Conservation (phyloP, 208 protist genomes). For the Strigomonas galati region DNA sequence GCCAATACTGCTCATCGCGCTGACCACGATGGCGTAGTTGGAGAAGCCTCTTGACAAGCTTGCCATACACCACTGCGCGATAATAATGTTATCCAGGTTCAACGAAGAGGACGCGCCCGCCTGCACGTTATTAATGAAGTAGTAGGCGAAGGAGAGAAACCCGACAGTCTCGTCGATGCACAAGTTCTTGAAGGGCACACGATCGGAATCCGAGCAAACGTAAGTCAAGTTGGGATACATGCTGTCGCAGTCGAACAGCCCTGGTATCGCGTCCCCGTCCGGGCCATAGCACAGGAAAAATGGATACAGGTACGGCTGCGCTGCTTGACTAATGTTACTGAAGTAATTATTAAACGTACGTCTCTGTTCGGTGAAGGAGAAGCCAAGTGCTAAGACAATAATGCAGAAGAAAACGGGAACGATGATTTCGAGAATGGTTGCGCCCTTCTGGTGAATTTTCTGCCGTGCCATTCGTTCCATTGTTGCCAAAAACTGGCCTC, state of each 20-base stretch:
- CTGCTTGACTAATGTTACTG: neutral
- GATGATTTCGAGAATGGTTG: slow-evolving; percentile 8
- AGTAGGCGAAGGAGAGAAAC: neutral
- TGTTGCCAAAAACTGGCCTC: slow-evolving; percentile 7
- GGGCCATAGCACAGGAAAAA: slow-evolving; percentile 1
- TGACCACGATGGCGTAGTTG: neutral
- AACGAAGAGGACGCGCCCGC: neutral
- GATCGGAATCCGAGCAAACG: neutral
- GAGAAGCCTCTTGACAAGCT: too few relatives aligned
- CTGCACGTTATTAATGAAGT: neutral
- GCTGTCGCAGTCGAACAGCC: neutral
- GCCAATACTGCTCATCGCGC: slow-evolving; percentile 8
- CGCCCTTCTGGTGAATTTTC: neutral
- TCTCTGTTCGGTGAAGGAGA: neutral
- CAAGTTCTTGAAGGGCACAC: slow-evolving; percentile 12
- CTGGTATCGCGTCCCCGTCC: slow-evolving; percentile 2
- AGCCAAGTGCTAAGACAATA: neutral
- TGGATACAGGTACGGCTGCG: neutral
- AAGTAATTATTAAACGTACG: neutral
- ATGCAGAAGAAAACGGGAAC: slow-evolving; percentile 7
- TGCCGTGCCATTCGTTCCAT: slow-evolving; percentile 8
- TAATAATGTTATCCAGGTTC: slow-evolving; percentile 11
- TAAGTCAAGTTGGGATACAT: neutral
- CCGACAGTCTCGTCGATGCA: neutral
- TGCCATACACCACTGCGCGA: slow-evolving; percentile 4